Evolutionary conservation across 805 yeast species (phyloP), one percentile per base, ranked within the genome.

Genomic region (Babjeviella inositovora): DNA sequence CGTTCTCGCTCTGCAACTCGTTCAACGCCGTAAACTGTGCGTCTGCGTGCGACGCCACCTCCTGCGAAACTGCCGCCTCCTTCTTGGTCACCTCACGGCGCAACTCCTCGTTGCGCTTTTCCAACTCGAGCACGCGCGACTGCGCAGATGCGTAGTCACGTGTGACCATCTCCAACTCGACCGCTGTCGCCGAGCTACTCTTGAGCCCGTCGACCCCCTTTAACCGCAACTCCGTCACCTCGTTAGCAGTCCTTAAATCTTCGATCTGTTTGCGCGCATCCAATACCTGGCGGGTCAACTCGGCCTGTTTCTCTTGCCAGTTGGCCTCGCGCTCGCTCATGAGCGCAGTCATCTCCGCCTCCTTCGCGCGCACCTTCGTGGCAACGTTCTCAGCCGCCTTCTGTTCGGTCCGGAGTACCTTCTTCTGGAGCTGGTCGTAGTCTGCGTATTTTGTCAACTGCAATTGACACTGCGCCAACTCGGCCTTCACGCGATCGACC

Each of bases 91-190:
- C 43, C 26, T 76, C 76, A 10, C 69, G 56, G 28, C 81, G 63
- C 25, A 84, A 53, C 23, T 73, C 72, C 37, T 77, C 79, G 37
- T 82, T 85, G 28, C 93, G 58, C 30, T 64, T 64, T 41, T 82
- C 93, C 25, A 84, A 59, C 35, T 75, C 82, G 23, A 67, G 41
- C 1, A 70, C 62, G 27, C 90, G 61, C 25, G 66, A 50, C 34
- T 79, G 77, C 20, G 79, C 63, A 14, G 68, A 45, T 37, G 79
- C 90, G 5, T 76, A 62, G 35, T 85, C 95, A 28, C 80, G 62
- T 2, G 72, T 60, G n/a, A 79, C 56, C 18, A 76, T 51, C 27
- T 73, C 81, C 15, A 73, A 51, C 37, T 73, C 74, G 3, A 68
- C 57, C 19, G 58, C 37, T 17, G 50, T 42, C 2, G 54, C 42